Base-by-base conservation (phyloP, 768 basidiomycete genomes). In the Lentinula sp. region DNA sequence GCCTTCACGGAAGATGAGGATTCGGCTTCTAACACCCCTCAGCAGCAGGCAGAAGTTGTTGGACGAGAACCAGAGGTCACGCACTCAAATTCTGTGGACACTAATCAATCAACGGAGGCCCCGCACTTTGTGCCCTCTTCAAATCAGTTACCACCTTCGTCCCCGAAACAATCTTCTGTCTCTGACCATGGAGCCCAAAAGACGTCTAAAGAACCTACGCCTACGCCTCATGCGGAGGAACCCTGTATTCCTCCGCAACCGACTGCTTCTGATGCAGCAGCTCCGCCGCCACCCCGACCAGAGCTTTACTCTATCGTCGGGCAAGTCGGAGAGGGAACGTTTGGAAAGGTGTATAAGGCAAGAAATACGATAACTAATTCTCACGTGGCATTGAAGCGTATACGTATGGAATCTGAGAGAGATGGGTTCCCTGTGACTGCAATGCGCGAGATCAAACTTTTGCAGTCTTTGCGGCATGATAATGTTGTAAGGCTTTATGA, bases 381-480 rank as follows among this genome's bases (percentile, higher is more conserved):
- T 11, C 77, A 88, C 63, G 95, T 98, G 42, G 97, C 97, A 16
- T 75, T 99, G 65, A 99, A 99, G 78, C 84, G 95, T 57, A 98
- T 99, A 69, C 84, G 95, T 46, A 97, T 99, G 95, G 97, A 99
- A 71, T 83, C 90, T 5, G 97, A 99, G 75, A 86, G 84, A 68
- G 97, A 99, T 70, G 97, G 97, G 0, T 99, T 99, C 73, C 97
- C 97, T 13, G 93, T 99, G 6, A 99, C 97, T 32, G 95, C 97
- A 0, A 96, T 98, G 89, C 84, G 97, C 53, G 97, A 99, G 75
- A 98, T 99, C 74, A 99, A 98, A 70, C 84, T 99, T 43, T 75
- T 99, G 35, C 97, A 99, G 70, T 91, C 88, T 5, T 74, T 99
- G 54, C 80, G 86, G 62, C 96, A 99, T 71, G 80, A 82, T 42